Percentiles rank a stretch among this genome's conserved stretches.
Conservation (phyloP, 2,329 filamentous ascomycete genomes). For the Sclerotinia nivalis region DNA sequence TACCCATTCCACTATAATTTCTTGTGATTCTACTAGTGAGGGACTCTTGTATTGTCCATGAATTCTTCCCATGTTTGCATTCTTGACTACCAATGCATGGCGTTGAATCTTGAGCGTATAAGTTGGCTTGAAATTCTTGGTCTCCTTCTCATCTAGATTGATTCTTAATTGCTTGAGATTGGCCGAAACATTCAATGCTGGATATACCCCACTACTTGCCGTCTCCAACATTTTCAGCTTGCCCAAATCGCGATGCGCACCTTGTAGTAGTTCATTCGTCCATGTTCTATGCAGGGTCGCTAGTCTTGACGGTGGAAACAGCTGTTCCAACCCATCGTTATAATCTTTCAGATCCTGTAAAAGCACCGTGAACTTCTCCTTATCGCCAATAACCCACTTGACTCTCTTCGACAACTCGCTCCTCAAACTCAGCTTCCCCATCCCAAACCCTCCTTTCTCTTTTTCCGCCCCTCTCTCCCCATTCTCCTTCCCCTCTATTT, state of each 20-base stretch:
- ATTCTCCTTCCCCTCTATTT: slow-evolving; percentile 11
- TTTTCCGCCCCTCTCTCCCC: slow-evolving; percentile 15
- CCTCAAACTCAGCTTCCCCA: slow-evolving; percentile 27
- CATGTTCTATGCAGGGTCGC: slow-evolving; percentile 49
- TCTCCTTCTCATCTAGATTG: slow-evolving; percentile 48
- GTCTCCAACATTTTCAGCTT: slow-evolving; percentile 48
- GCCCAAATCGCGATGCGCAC: slow-evolving; percentile 46
- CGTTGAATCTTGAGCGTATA: slow-evolving; percentile 46
- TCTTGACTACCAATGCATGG: slow-evolving; percentile 38
- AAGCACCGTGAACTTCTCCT: slow-evolving; percentile 48
- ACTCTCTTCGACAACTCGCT: slow-evolving; percentile 41
- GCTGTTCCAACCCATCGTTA: slow-evolving; percentile 51
- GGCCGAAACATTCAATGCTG: slow-evolving; percentile 47
- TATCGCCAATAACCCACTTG: slow-evolving; percentile 51
- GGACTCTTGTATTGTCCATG: slow-evolving; percentile 43
- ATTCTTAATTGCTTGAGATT: slow-evolving; percentile 50
- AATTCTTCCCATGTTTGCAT: slow-evolving; percentile 34
- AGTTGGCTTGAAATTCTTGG: slow-evolving; percentile 46
- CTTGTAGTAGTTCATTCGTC: slow-evolving; percentile 50
- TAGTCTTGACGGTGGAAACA: slow-evolving; percentile 48
- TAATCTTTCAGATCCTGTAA: slow-evolving; percentile 49
- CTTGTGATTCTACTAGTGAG: slow-evolving; percentile 33
- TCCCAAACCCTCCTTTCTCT: slow-evolving; percentile 15
- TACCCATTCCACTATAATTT: slow-evolving; percentile 50
- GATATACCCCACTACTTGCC: slow-evolving; percentile 47